Percentiles rank a stretch among this genome's conserved stretches.
Evolutionary conservation across 805 yeast species (phyloP).

Genomic region (Candida methanosorbosa): DNA sequence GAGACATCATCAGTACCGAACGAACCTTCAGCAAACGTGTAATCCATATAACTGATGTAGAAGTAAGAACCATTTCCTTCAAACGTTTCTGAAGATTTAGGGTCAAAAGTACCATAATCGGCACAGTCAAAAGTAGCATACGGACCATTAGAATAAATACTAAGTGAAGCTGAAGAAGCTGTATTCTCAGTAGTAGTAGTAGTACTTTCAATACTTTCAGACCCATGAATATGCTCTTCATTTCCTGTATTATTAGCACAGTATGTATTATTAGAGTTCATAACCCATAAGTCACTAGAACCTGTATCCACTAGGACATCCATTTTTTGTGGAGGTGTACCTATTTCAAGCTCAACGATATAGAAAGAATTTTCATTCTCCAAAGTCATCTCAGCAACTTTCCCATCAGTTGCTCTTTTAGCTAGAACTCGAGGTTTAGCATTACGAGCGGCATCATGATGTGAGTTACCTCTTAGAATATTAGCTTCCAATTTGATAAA

Average conservation of each 20-base stretch:
- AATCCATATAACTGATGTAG: conserved; percentile 39
- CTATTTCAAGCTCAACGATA: conserved; percentile 37
- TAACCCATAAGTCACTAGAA: conserved; percentile 66
- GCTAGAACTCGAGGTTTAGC: conserved; percentile 12
- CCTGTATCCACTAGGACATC: conserved; percentile 66
- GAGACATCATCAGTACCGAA: conserved; percentile 59
- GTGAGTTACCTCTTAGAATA: conserved; percentile 12
- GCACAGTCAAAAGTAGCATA: conserved; percentile 31
- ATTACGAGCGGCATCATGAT: conserved; percentile 5
- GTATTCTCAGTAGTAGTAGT: too few relatives aligned
- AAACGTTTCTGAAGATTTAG: conserved; percentile 30
- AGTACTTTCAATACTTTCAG: too few relatives aligned
- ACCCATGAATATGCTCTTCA: neutral
- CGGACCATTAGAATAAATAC: too few relatives aligned
- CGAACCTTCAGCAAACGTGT: conserved; percentile 36
- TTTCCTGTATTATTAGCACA: conserved; percentile 17
- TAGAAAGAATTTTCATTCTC: conserved; percentile 35
- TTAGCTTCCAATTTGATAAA: conserved; percentile 11
- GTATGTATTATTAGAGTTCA: conserved; percentile 38
- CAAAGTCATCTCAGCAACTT: conserved; percentile 22
- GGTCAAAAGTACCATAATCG: conserved; percentile 39
- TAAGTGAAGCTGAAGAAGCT: too few relatives aligned
- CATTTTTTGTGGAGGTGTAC: conserved; percentile 49
- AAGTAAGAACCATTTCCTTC: conserved; percentile 31
- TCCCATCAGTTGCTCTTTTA: conserved; percentile 17